Base-by-base conservation (phyloP, 805 yeast species). In the Candida awuae region DNA sequence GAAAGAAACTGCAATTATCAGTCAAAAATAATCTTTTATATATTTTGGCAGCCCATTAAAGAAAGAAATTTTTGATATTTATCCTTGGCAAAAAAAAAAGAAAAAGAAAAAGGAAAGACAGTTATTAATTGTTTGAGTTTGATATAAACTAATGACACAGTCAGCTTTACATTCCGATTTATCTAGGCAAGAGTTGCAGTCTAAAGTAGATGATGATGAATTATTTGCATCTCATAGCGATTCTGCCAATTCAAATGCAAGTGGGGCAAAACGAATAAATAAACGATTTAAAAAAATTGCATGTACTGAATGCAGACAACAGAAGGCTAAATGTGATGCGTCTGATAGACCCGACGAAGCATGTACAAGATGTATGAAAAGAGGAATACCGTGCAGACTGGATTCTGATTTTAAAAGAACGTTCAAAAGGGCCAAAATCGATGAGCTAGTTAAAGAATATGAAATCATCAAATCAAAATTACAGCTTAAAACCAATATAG, bases 231-330 rank as follows among this genome's bases (percentile, higher is more conserved):
- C 18, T n/a, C 17, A 29, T 10, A 25, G 28, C 13, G 17, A 21
- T 2, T 15, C 26, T 10, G 17, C 12, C 16, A 18, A 34, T 14
- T 16, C 28, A 8, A 15, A 18, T 21, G 22, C 39, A 9, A 45
- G 39, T 16, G 9, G 10, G 6, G 26, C 16, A n/a, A 35, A 29
- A 17, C 12, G 13, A 25, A 25, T 5, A 25, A 14, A 25, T 7
- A 35, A 36, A 29, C 43, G 36, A 32, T 43, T 37, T n/a, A 80
- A 78, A 56, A 68, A 77, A 40, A 75, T 87, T 56, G 97, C 97
- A 0, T 92, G 98, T 65, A 86, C 85, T 1, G 95, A 90, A 53
- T 92, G 98, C 56, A 74, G 97, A 12, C 97, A 92, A 60, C 98
- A 90, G 58, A 92, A 92, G 61, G 80, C 87, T 26, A 75, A 78